Conservation (phyloP, 2,329 filamentous ascomycete species). For the Alternaria metachromatica region DNA sequence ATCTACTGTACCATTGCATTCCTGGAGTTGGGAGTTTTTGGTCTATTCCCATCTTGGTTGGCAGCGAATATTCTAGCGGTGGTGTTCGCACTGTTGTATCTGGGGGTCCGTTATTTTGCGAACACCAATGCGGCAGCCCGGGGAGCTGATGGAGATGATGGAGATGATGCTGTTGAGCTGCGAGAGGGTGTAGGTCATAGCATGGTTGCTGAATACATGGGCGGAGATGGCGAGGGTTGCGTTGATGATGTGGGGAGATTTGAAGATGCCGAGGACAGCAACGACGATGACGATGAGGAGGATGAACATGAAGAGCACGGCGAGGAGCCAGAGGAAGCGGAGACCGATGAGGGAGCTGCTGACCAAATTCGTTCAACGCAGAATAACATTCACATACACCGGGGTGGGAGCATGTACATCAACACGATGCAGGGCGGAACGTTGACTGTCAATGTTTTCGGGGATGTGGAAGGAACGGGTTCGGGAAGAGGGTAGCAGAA, state of each 20-base stretch:
- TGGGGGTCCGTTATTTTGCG: neutral
- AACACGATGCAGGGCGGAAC: neutral
- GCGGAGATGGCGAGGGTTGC: rapidly evolving
- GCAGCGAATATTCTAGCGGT: neutral
- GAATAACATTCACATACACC: neutral
- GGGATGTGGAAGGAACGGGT: no score
- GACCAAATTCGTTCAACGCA: neutral
- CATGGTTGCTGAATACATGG: rapidly evolving
- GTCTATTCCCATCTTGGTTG: neutral
- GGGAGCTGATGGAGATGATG: no score
- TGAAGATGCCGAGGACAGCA: neutral
- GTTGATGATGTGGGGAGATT: neutral
- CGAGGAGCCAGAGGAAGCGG: no score
- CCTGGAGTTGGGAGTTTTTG: neutral
- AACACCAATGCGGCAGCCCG: neutral
- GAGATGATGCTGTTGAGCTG: neutral
- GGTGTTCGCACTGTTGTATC: neutral
- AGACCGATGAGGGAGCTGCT: neutral
- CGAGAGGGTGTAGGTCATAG: neutral
- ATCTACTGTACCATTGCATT: neutral
- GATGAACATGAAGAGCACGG: no score
- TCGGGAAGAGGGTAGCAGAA: no score
- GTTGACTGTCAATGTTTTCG: neutral
- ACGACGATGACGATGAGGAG: neutral
- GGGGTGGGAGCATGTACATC: neutral